phyloP scores from a whole-genome alignment of 805 yeast genomes.

The Myxozyma lipomycoides region DNA sequence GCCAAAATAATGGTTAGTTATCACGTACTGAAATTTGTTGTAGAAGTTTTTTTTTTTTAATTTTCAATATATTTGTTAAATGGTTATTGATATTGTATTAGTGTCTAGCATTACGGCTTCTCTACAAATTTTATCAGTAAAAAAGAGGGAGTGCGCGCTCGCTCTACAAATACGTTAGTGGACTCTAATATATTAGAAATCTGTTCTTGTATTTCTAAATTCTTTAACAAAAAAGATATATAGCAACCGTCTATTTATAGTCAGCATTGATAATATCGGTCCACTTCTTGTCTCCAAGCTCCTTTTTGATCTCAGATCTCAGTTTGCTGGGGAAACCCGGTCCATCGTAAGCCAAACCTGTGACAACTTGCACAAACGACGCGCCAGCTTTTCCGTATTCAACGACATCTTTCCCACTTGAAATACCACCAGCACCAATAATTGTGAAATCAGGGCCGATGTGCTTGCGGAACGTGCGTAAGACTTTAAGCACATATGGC shows the following conservation, averaged over 20 bases:
- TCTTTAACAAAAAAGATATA: neutral
- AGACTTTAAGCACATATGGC: conserved; percentile 67
- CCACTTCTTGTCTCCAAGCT: conserved; percentile 85
- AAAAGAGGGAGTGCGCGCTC: too few species aligned
- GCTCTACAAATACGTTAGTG: too few species aligned
- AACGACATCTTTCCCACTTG: conserved; percentile 80
- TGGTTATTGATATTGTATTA: too few species aligned
- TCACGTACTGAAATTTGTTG: too few species aligned
- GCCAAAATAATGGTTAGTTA: too few species aligned
- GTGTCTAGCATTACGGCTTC: too few species aligned
- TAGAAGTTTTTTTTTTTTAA: too few species aligned
- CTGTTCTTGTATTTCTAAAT: neutral
- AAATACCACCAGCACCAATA: conserved; percentile 93
- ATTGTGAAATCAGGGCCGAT: conserved; percentile 72
- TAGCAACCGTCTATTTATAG: conserved; percentile 2
- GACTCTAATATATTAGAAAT: too few species aligned
- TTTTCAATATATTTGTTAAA: too few species aligned
- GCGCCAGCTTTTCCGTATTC: conserved; percentile 96
- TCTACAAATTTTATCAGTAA: too few species aligned
- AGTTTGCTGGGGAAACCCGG: conserved; percentile 72
- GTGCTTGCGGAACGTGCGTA: conserved; percentile 65
- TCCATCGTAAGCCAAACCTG: conserved; percentile 88
- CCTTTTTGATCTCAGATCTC: conserved; percentile 54
- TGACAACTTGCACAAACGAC: conserved; percentile 77
- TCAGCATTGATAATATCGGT: conserved; percentile 68